A percentile compares a stretch with the other conserved stretches of the same genome.
Conservation (phyloP, 768 basidiomycete genomes). For the Boletus fagicola region DNA sequence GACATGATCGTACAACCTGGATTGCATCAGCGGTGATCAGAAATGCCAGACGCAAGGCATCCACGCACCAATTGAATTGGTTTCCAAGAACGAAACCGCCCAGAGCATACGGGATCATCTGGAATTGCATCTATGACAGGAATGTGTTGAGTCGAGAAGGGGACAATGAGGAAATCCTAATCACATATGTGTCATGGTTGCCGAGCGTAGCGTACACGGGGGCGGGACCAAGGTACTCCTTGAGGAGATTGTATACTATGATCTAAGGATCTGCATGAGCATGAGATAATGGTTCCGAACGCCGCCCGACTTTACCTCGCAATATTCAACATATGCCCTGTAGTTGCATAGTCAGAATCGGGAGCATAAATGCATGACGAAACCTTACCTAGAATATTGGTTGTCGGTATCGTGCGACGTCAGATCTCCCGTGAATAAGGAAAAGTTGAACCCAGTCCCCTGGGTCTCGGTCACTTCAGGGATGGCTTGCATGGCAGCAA, state of each 20-base stretch:
- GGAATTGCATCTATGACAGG: constrained; percentile 15
- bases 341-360: constrained; percentile 1
- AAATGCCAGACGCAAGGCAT: background rate
- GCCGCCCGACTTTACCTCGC: constrained; percentile 42
- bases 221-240: constrained; percentile 51
- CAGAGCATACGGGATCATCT: constrained; percentile 41
- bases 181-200: constrained; percentile 72
- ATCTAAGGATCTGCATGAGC: constrained; percentile 36
- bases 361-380: background rate
- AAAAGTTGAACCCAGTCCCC: constrained; percentile 59
- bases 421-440: constrained; percentile 70
- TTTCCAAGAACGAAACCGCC: constrained; percentile 30
- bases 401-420: constrained; percentile 71
- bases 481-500: constrained; percentile 62
- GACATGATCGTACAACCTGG: constrained; percentile 51
- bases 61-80: constrained; percentile 43
- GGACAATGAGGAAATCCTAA: background rate
- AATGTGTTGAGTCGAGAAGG: background rate
- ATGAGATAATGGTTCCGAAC: background rate
- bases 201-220: constrained; percentile 71
- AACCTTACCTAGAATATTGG: constrained; percentile 53
- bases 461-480: constrained; percentile 62
- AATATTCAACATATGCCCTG: constrained; percentile 58
- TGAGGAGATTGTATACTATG: constrained; percentile 61
- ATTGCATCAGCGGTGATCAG: background rate